Conservation (phyloP, 73 alveolate species). For the Tetrahymena malaccensis region DNA sequence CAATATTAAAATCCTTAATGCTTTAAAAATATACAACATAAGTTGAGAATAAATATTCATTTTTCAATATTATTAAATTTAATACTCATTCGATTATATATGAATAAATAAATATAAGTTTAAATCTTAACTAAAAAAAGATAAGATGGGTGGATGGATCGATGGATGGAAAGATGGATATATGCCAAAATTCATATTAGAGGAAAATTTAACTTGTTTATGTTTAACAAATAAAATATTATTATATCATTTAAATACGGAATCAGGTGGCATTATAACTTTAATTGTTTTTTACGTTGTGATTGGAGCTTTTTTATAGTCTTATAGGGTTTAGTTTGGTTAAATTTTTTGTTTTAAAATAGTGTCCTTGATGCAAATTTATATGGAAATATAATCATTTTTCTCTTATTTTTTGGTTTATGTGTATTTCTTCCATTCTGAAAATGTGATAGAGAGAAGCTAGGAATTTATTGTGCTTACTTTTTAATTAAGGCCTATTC, state of each 20-base stretch:
- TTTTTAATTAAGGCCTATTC: not conserved
- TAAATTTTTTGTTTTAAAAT: not conserved
- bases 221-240: not conserved
- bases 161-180: too few species aligned
- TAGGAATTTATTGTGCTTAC: not conserved
- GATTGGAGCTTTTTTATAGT: not conserved
- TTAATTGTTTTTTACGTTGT: not conserved
- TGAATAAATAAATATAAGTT: not conserved
- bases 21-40: too few species aligned
- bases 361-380: not conserved
- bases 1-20: too few species aligned
- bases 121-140: not conserved
- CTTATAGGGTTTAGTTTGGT: not conserved
- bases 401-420: not conserved
- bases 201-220: not conserved
- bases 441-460: not conserved
- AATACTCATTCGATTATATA: too few species aligned
- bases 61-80: too few species aligned
- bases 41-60: too few species aligned
- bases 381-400: not conserved
- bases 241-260: not conserved
- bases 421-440: not conserved
- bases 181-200: too few species aligned
- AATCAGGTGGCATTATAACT: not conserved
- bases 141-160: too few species aligned